Percentiles rank a stretch among this genome's conserved stretches.
Evolutionary conservation across 1,284 basidiomycete genomes (phyloP).

Genomic region (Vanrija humicola): DNA sequence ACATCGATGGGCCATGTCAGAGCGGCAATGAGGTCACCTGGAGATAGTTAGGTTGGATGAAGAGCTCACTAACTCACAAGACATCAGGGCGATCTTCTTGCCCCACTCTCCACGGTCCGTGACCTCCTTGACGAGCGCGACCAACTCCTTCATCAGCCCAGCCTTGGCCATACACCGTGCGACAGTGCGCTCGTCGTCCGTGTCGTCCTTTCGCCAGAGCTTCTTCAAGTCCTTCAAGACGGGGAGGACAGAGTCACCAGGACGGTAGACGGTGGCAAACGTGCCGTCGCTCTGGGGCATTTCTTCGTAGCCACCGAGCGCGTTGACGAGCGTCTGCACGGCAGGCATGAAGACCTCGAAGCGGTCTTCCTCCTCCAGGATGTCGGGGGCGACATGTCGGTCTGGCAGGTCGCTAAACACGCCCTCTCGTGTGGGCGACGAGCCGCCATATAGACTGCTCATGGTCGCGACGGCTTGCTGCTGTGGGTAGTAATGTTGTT

Average conservation of each 20-base stretch:
- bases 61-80: slow-evolving; percentile 51
- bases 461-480: not conserved
- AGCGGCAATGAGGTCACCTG: slow-evolving; percentile 78
- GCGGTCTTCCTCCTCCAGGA: slow-evolving; percentile 25
- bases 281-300: slow-evolving; percentile 54
- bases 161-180: slow-evolving; percentile 84
- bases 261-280: slow-evolving; percentile 61
- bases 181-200: slow-evolving; percentile 88
- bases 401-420: not conserved
- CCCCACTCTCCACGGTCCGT: slow-evolving; percentile 60
- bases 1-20: slow-evolving; percentile 98
- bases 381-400: slow-evolving; percentile 3
- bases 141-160: slow-evolving; percentile 77
- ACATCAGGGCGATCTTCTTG: slow-evolving; percentile 71
- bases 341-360: slow-evolving; percentile 43
- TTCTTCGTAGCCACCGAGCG: slow-evolving; percentile 48
- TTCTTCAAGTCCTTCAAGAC: slow-evolving; percentile 91
- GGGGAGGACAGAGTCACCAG: slow-evolving; percentile 76
- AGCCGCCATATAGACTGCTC: slow-evolving; percentile 2
- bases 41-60: not conserved
- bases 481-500: not conserved
- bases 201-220: slow-evolving; percentile 89
- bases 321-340: slow-evolving; percentile 43
- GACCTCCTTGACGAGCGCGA: slow-evolving; percentile 76
- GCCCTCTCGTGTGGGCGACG: not conserved